Evolutionary conservation across 2,329 filamentous ascomycete species (phyloP), one percentile per base, ranked within the genome.

Genomic region (Fusarium sp.): DNA sequence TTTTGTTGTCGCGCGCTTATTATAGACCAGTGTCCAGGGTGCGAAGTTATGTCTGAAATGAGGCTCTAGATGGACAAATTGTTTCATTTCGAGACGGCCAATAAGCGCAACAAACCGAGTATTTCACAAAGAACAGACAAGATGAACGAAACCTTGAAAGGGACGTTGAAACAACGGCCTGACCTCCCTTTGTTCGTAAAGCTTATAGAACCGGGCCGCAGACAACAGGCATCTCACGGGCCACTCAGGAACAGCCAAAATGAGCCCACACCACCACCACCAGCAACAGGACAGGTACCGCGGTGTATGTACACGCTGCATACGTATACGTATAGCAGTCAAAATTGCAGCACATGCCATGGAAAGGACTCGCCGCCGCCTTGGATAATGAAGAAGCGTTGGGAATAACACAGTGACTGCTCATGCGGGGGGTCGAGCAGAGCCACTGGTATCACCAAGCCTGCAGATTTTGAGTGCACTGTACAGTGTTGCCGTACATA

Each of bases 121-220:
- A 43, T 52, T 50, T 59, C 25, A 34, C 39, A 44, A 58, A 52
- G 37, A 26, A 26, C 54, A 64, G 37, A 59, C 53, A 28, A 58
- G 53, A 58, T 53, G 65, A 73, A 54, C 41, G 42, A 62, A 45
- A 39, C 63, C 48, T 60, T 58, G 60, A 65, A 63, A 57, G 55
- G 46, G 45, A 37, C 51, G 51, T 66, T 74, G 72, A 74, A 74
- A 74, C 72, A 73, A 66, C 67, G 62, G 70, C 58, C 56, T 69
- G 26, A 30, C 26, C 44, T 51, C 50, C 58, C 54, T 71, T 61
- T 70, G 50, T 65, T 58, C 54, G 49, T 57, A 68, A 53, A 68
- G 67, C 53, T 62, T 62, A 62, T 55, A 53, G 59, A 41, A 50
- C 50, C 67, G 68, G 64, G 55, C 68, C 67, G 68, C 44, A 57